Conservation (phyloP, 1,139 yeast genomes). For the Geotrichum klebahnii region DNA sequence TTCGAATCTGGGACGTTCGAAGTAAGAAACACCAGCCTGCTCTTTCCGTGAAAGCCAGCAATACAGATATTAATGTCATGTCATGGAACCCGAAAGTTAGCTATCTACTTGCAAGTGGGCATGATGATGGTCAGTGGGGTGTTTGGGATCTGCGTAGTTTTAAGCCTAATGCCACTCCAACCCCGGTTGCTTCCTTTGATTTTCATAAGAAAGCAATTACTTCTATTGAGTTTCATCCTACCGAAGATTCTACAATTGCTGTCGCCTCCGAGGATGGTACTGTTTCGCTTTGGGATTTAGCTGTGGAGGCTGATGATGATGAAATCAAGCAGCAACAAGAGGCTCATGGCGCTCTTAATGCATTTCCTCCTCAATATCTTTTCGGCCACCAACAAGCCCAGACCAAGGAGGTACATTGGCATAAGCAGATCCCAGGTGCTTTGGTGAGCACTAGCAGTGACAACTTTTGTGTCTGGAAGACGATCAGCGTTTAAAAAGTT, state of each 20-base stretch:
- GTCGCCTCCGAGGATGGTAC: constrained; percentile 96
- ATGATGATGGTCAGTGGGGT: constrained; percentile 96
- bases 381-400: constrained; percentile 98
- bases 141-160: constrained; percentile 96
- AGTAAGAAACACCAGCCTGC: constrained; percentile 91
- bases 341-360: constrained; percentile 61
- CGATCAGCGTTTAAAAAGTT: constrained; percentile 68
- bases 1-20: constrained; percentile 95
- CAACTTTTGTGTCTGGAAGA: constrained; percentile 93
- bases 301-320: constrained; percentile 95
- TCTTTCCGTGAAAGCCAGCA: constrained; percentile 74
- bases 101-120: constrained; percentile 88
- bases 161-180: constrained; percentile 41
- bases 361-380: constrained; percentile 78
- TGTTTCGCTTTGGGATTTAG: constrained; percentile 94
- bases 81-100: constrained; percentile 91
- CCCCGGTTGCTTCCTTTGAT: constrained; percentile 81
- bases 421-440: constrained; percentile 92
- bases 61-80: constrained; percentile 84
- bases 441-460: constrained; percentile 93
- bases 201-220: constrained; percentile 94
- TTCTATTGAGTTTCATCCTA: constrained; percentile 88
- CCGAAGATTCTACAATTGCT: constrained; percentile 91
- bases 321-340: constrained; percentile 73
- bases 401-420: constrained; percentile 98